Base-by-base conservation (phyloP, 1,139 yeast genomes). In the Geotrichum siamense region DNA sequence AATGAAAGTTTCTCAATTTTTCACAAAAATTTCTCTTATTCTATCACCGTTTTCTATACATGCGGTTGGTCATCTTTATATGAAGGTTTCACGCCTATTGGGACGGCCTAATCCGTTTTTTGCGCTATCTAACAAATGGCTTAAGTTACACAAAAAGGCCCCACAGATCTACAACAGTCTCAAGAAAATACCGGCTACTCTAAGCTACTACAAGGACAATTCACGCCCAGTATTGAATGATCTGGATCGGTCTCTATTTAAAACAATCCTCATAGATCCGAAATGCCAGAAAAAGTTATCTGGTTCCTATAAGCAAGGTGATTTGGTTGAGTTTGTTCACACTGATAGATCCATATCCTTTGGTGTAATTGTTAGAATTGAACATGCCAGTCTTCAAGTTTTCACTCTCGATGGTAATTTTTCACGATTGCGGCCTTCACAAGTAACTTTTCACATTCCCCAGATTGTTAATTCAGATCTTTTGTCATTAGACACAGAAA, bases 101-200 rank as follows among this genome's bases (percentile, higher is more conserved):
- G 6, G 27, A 21, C 37, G 41, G 28, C 32, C 25, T 21, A 26
- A 25, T 38, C 21, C 34, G 13, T 38, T 38, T 20, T 42, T 42
- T 32, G 45, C 45, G 12, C 41, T 42, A 10, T 42, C 45, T 5
- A 42, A 42, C 34, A 42, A 37, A 37, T 42, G 45, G 45, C 41
- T 42, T 9, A 42, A 38, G 21, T 23, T 42, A 22, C 23, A 31
- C 17, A 29, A 29, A n/a, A 34, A 15, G 15, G 9, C 27, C 6
- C 37, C 37, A 4, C 19, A 19, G n/a, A 16, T 21, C 3, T 16
- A 15, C 17, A 20, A 21, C 21, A 20, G 26, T 5, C 26, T 12
- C 8, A n/a, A 15, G 4, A 20, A 13, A 33, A 26, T 33, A 5
- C 37, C 37, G n/a, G 27, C 12, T 20, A 20, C 37, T 9, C 21